phyloP scores from a whole-genome alignment of 2,329 filamentous ascomycete genomes.

The Decorospora gaudefroyi region DNA sequence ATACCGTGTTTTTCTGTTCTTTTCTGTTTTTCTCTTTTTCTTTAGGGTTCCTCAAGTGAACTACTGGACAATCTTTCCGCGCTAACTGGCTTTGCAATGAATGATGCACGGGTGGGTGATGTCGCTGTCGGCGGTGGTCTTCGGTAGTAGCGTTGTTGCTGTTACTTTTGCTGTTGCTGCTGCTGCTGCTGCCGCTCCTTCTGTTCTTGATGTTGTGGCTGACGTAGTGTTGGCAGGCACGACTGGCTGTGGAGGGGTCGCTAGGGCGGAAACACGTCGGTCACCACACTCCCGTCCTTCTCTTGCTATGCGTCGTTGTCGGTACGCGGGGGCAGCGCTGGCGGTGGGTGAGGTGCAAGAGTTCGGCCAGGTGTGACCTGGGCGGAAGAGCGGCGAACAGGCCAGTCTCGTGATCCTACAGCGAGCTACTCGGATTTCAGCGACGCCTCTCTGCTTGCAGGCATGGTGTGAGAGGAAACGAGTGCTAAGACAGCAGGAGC shows the following conservation, averaged over 20 bases:
- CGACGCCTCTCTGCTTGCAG: slow-evolving; percentile 25
- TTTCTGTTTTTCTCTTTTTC: background rate
- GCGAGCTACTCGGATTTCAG: slow-evolving; percentile 27
- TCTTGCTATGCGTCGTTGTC: slow-evolving; percentile 21
- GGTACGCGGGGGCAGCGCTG: slow-evolving; percentile 14
- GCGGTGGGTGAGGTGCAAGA: slow-evolving; percentile 19
- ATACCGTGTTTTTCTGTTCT: background rate
- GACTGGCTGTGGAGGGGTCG: slow-evolving; percentile 24
- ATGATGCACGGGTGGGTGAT: background rate
- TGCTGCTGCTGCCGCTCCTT: slow-evolving; percentile 15
- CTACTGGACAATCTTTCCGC: background rate
- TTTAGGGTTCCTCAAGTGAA: no score
- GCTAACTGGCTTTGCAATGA: background rate
- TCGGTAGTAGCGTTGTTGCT: background rate
- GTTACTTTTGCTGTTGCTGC: slow-evolving; percentile 1
- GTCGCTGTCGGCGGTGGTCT: background rate
- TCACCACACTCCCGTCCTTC: slow-evolving; percentile 15
- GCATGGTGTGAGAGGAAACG: slow-evolving; percentile 35
- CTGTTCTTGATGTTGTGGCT: slow-evolving; percentile 26
- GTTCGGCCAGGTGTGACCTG: slow-evolving; percentile 34
- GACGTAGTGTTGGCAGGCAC: slow-evolving; percentile 32
- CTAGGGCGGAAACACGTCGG: slow-evolving; percentile 12
- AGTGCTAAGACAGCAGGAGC: slow-evolving; percentile 22
- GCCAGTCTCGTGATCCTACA: slow-evolving; percentile 40
- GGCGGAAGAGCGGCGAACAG: slow-evolving; percentile 22